A percentile compares a stretch with the other conserved stretches of the same genome.
Evolutionary conservation across 345 rosid genomes (phyloP).

Genomic region (Rhizophora apiculata): DNA sequence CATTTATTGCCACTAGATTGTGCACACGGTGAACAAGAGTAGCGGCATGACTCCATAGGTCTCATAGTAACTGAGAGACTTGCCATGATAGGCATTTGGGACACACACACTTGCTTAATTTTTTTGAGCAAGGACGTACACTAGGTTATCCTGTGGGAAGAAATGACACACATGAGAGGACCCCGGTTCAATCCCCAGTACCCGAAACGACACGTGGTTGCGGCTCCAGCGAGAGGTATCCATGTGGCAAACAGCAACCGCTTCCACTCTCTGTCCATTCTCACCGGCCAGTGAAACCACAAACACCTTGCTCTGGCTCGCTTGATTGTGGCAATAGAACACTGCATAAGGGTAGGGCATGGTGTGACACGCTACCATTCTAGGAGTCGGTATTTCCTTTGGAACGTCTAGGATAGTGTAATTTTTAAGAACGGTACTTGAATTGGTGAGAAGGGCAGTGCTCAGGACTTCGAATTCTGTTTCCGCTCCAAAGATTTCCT

Average conservation of each 20-base stretch:
- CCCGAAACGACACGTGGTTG: constrained; percentile 33
- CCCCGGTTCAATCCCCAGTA: constrained; percentile 36
- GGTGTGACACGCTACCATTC: constrained; percentile 39
- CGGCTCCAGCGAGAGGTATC: constrained; percentile 45
- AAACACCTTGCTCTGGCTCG: constrained; percentile 29
- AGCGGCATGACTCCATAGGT: background rate
- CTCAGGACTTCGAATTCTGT: constrained; percentile 13
- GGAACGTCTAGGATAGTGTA: constrained; percentile 29
- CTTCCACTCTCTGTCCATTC: constrained; percentile 34
- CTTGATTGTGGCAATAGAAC: constrained; percentile 43
- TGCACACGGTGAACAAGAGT: too few species aligned
- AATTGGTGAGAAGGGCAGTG: constrained; percentile 25
- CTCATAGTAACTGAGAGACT: background rate
- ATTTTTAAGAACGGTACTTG: constrained; percentile 24
- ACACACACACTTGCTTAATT: constrained; percentile 30
- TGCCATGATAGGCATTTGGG: constrained; percentile 13
- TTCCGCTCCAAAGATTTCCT: constrained; percentile 17
- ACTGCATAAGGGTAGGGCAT: constrained; percentile 38
- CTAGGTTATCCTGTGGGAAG: constrained; percentile 38
- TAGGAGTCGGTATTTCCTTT: constrained; percentile 26
- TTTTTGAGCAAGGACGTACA: constrained; percentile 24
- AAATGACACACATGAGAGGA: constrained; percentile 41
- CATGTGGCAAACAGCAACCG: constrained; percentile 47
- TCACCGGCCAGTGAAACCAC: constrained; percentile 34
- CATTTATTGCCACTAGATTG: too few species aligned